These are phyloP conservation scores for Suillus discolor DNA, from an alignment of 768 basidiomycete genomes.

Conservation along the genomic window DNA sequence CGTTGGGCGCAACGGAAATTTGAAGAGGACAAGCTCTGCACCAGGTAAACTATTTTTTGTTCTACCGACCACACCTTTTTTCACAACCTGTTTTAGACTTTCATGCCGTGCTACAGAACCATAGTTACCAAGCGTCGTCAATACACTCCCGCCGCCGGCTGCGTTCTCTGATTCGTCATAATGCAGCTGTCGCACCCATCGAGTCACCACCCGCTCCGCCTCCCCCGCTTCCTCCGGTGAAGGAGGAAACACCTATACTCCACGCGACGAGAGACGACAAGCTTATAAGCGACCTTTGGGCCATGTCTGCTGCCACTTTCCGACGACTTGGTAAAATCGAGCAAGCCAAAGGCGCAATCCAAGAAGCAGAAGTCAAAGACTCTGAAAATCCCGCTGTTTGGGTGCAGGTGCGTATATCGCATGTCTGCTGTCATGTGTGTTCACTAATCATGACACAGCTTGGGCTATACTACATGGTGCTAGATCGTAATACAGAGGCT, in stretches of 20 bases:
- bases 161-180: slow-evolving; percentile 45
- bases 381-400: slow-evolving; percentile 88
- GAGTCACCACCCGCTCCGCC: slow-evolving; percentile 40
- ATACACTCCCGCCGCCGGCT: slow-evolving; percentile 78
- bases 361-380: slow-evolving; percentile 91
- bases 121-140: slow-evolving; percentile 73
- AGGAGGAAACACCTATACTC: slow-evolving; percentile 34
- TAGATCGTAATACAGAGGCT: slow-evolving; percentile 61
- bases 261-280: slow-evolving; percentile 58
- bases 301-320: slow-evolving; percentile 94
- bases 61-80: neutral
- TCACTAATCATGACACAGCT: slow-evolving; percentile 47
- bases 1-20: slow-evolving; percentile 53
- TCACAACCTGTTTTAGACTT: slow-evolving; percentile 55
- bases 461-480: slow-evolving; percentile 69
- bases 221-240: slow-evolving; percentile 36
- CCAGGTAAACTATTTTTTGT: slow-evolving; percentile 52
- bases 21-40: slow-evolving; percentile 66
- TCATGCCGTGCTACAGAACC: slow-evolving; percentile 61
- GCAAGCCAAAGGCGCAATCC: slow-evolving; percentile 87
- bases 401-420: slow-evolving; percentile 73
- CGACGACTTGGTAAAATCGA: slow-evolving; percentile 87
- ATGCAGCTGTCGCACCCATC: slow-evolving; percentile 29
- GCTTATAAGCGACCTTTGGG: slow-evolving; percentile 85
- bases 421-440: neutral